phyloP scores from a whole-genome alignment of 352 stramenopile species.

The Pythium rhizo-oryzae region DNA sequence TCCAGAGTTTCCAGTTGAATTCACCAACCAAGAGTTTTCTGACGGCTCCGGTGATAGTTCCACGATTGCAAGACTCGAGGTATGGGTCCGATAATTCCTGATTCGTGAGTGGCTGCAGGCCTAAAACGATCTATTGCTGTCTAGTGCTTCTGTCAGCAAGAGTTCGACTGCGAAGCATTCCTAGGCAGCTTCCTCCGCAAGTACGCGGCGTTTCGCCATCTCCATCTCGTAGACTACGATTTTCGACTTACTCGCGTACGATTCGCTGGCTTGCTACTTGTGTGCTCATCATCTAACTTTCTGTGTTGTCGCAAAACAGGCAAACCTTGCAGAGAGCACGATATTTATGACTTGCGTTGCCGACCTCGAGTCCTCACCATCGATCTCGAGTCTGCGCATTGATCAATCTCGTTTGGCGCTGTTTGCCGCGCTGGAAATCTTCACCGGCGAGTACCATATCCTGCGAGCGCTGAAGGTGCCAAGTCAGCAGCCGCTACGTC shows the following conservation, averaged over 20 bases:
- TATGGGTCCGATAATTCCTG: not conserved
- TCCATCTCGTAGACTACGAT: slow-evolving; percentile 68
- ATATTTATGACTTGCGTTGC: slow-evolving; percentile 57
- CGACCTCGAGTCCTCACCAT: slow-evolving; percentile 34
- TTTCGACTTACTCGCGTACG: slow-evolving; percentile 52
- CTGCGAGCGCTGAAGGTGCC: slow-evolving; percentile 53
- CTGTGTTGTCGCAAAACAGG: slow-evolving; percentile 23
- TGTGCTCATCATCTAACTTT: not conserved
- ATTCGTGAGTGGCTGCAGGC: not conserved
- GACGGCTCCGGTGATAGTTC: not conserved
- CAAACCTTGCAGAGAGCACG: slow-evolving; percentile 29
- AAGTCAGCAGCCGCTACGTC: slow-evolving; percentile 29
- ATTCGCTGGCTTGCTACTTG: not conserved
- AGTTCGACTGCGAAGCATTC: slow-evolving; percentile 65
- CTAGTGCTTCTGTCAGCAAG: slow-evolving; percentile 48
- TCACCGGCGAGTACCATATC: slow-evolving; percentile 44
- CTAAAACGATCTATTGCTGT: not conserved
- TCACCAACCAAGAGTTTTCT: not conserved
- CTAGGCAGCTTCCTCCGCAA: slow-evolving; percentile 47
- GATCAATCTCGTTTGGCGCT: slow-evolving; percentile 35
- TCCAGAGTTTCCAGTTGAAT: slow-evolving; percentile 27
- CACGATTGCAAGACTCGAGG: slow-evolving; percentile 5
- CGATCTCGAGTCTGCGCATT: slow-evolving; percentile 8
- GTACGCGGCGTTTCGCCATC: slow-evolving; percentile 41
- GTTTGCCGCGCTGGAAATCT: slow-evolving; percentile 49